These are phyloP conservation scores for Myriosclerotinia scirpicola DNA, from an alignment of 2,329 filamentous ascomycete genomes.

Conservation along the genomic window DNA sequence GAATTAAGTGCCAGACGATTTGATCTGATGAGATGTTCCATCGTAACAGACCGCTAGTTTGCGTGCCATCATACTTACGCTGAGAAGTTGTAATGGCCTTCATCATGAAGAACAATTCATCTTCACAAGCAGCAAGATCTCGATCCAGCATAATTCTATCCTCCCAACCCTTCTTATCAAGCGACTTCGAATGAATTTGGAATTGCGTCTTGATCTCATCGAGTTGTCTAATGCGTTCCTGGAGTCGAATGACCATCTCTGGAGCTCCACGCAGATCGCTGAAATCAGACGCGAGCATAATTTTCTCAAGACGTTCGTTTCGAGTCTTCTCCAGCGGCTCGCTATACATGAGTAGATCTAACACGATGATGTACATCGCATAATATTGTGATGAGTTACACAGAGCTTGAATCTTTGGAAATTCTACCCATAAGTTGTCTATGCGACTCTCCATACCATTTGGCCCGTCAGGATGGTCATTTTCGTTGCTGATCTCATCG, in stretches of 20 bases:
- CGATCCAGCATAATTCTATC: conserved; percentile 86
- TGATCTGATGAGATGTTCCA: conserved; percentile 95
- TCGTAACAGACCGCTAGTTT: conserved; percentile 76
- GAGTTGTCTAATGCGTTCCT: conserved; percentile 88
- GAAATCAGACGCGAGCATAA: conserved; percentile 98
- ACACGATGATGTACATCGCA: conserved; percentile 94
- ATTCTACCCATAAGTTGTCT: conserved; percentile 95
- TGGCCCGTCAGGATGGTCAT: conserved; percentile 51
- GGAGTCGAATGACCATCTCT: conserved; percentile 85
- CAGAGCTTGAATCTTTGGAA: conserved; percentile 88
- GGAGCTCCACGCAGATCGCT: conserved; percentile 93
- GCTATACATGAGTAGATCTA: conserved; percentile 93
- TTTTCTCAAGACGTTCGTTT: conserved; percentile 92
- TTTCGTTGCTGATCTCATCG: conserved; percentile 72
- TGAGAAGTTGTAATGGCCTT: conserved; percentile 98
- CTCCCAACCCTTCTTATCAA: conserved; percentile 89
- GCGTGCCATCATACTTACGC: conserved; percentile 73
- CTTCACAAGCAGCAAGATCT: conserved; percentile 85
- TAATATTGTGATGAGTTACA: conserved; percentile 98
- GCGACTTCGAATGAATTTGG: conserved; percentile 82
- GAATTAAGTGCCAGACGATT: conserved; percentile 95
- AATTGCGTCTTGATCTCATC: conserved; percentile 97
- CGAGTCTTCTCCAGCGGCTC: conserved; percentile 97
- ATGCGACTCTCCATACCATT: conserved; percentile 74
- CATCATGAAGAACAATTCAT: conserved; percentile 99